A percentile compares a stretch with the other conserved stretches of the same genome.
Conservation (phyloP, 2,329 filamentous ascomycete species). For the Tolypocladium tropicale region DNA sequence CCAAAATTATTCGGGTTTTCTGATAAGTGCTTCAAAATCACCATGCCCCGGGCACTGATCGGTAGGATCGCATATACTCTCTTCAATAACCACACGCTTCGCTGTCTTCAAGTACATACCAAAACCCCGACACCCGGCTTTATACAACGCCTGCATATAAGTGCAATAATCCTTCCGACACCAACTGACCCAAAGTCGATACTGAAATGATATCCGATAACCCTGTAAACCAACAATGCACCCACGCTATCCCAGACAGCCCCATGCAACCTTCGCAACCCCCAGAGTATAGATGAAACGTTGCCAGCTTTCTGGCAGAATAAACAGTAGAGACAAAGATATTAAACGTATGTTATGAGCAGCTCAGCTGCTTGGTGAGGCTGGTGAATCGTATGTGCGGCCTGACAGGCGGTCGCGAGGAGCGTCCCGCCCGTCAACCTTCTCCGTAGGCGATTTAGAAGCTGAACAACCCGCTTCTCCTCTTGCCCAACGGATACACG, state of each 20-base stretch:
- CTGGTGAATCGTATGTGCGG: not conserved
- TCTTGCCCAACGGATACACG: conserved; percentile 47
- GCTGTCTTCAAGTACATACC: not conserved
- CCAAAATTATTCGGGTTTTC: too few species aligned
- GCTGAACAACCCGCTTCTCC: conserved; percentile 45
- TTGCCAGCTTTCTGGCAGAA: not conserved
- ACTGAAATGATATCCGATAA: not conserved
- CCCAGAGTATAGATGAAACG: not conserved
- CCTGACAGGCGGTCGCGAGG: not conserved
- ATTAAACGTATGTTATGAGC: not conserved
- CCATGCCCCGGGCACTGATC: too few species aligned
- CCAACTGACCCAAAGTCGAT: not conserved
- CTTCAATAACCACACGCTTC: not conserved
- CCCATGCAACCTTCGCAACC: not conserved
- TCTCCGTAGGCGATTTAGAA: conserved; percentile 23
- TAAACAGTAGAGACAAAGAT: not conserved
- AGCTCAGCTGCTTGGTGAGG: not conserved
- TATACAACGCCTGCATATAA: not conserved
- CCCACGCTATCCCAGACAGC: not conserved
- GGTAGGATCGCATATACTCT: not conserved
- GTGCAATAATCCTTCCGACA: not conserved
- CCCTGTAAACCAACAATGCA: not conserved
- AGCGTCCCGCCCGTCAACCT: not conserved
- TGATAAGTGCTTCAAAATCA: too few species aligned
- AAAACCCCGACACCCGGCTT: not conserved